Evolutionary conservation across 2,329 filamentous ascomycete species (phyloP), one percentile per base, ranked within the genome.

Genomic region (Calonectria crousiana): DNA sequence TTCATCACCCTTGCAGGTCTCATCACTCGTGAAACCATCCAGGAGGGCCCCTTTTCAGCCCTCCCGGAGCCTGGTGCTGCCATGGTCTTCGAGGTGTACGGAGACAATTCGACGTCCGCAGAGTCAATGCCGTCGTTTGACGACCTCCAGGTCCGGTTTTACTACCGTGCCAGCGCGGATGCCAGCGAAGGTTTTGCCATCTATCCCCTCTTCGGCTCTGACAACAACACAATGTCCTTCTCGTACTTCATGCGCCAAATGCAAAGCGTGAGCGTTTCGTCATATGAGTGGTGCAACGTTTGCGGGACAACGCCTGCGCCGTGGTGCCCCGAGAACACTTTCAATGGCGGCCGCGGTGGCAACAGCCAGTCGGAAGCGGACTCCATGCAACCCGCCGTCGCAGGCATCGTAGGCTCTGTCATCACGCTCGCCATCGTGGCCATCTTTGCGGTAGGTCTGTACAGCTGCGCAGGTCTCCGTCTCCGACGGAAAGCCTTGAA

Each of bases 11-110:
- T 92, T 3, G 82, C 88, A 0, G 83, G 84, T 0, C 85, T 92
- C 10, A 85, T 86, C 6, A 87, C 86, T 64, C 80, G 83, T 0
- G 82, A 91, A 67, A 91, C 92, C 80, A 88, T 85, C n/a, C 87
- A 89, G 5, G 86, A 81, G 58, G 81, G 73, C 38, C 81, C 76
- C 76, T 83, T 85, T 67, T 81, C 81, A 4, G 76, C 73, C 2
- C 73, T 92, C 18, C 92, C 94, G 0, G 89, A 93, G 76, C 95
- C 95, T 47, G 95, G 95, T 0, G 93, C 92, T 1, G 90, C 91
- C 51, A 93, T 98, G 89, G 87, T 90, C 0, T 95, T 97, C 81
- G 95, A 98, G 85, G 83, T 92, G 23, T 82, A 87, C 41, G 82
- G 83, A 14, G 76, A 82, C 20, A 72, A 82, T 26, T 53, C 76